A percentile compares a stretch with the other conserved stretches of the same genome.
Conservation (phyloP, 192 early-diverging fungal species). For the Coemansia sp. region DNA sequence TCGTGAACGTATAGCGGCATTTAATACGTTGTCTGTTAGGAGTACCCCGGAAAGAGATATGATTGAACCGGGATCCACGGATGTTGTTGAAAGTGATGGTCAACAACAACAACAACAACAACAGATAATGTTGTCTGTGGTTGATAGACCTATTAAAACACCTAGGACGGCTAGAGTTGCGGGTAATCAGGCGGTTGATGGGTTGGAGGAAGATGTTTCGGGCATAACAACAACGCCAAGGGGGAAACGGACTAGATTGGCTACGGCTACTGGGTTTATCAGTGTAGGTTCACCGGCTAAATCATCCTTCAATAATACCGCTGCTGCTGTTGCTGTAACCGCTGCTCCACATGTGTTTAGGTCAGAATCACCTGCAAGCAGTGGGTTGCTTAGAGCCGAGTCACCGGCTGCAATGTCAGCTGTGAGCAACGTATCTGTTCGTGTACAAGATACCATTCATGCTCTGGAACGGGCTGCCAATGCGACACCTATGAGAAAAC, state of each 20-base stretch:
- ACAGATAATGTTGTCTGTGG: background rate
- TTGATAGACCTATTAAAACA: background rate
- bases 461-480: conserved; percentile 28
- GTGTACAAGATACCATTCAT: conserved; percentile 40
- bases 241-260: conserved; percentile 15
- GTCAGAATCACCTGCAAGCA: conserved; percentile 6
- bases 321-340: background rate
- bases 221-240: background rate
- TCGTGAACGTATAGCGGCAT: conserved; percentile 43
- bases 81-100: background rate
- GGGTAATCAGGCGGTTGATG: background rate
- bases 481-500: background rate
- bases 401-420: conserved; percentile 41
- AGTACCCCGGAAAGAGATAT: background rate
- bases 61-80: background rate
- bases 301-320: background rate
- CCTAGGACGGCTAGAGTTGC: background rate
- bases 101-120: conserved; percentile 2
- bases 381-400: conserved; percentile 19
- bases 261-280: conserved; percentile 43
- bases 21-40: conserved; percentile 26
- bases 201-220: background rate
- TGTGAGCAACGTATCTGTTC: conserved; percentile 31
- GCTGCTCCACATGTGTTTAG: conserved; percentile 1
- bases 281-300: conserved; percentile 24